Evolutionary conservation across 2,329 filamentous ascomycete genomes (phyloP).

Genomic region (Colletotrichum sp.): DNA sequence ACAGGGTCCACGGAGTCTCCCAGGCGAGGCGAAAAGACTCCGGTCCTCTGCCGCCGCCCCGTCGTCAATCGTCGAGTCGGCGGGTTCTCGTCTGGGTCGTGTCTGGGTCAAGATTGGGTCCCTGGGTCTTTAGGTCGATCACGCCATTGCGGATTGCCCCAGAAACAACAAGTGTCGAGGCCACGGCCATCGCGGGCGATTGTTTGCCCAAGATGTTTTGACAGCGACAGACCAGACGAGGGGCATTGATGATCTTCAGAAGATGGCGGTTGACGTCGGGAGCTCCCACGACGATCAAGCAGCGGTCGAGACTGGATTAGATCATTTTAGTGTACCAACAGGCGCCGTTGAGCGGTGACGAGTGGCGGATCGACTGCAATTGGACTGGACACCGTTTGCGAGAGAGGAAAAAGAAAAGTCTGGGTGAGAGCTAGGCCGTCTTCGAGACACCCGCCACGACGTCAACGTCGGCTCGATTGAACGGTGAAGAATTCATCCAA

Average conservation of each 20-base stretch:
- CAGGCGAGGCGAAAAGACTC: background rate
- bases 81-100: background rate
- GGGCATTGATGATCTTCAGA: background rate
- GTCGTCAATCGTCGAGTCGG: background rate
- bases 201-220: background rate
- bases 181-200: background rate
- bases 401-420: background rate
- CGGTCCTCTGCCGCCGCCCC: background rate
- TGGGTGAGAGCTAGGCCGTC: background rate
- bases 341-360: conserved; percentile 10
- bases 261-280: background rate
- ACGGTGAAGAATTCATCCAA: background rate
- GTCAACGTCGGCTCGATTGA: background rate
- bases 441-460: background rate
- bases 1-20: background rate
- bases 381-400: background rate
- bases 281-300: background rate
- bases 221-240: background rate
- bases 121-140: conserved; percentile 3
- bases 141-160: conserved; percentile 9
- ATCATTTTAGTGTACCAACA: background rate
- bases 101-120: background rate
- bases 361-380: background rate
- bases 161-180: conserved; percentile 1
- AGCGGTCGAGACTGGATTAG: background rate